Conservation (phyloP, 2,329 filamentous ascomycete species). For the Aspergillus intermedius region DNA sequence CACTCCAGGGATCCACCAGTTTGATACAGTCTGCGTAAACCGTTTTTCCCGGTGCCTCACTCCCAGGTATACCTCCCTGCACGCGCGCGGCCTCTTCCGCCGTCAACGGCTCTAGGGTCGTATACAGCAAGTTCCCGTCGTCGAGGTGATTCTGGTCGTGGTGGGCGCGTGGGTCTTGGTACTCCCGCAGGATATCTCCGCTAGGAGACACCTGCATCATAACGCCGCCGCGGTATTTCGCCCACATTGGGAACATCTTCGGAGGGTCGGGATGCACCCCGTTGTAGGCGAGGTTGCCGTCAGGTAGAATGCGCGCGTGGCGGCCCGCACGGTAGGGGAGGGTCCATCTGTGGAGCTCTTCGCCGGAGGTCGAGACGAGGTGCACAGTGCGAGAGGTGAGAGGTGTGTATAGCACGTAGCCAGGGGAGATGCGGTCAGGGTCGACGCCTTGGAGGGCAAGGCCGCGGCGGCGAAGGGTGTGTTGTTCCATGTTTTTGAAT, state of each 20-base stretch:
- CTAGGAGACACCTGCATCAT: slow-evolving; percentile 38
- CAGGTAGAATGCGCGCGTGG: slow-evolving; percentile 39
- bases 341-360: slow-evolving; percentile 39
- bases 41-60: neutral
- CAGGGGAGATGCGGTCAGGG: slow-evolving; percentile 29
- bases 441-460: slow-evolving; percentile 38
- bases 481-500: slow-evolving; percentile 36
- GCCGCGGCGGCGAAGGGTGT: slow-evolving; percentile 37
- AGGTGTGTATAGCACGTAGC: slow-evolving; percentile 33
- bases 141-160: slow-evolving; percentile 43
- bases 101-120: slow-evolving; percentile 35
- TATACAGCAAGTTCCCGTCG: slow-evolving; percentile 40
- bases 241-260: slow-evolving; percentile 38
- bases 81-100: neutral
- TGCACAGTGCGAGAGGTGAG: neutral
- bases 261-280: slow-evolving; percentile 35
- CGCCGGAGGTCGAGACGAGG: neutral
- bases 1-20: neutral
- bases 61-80: neutral
- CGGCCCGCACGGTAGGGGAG: slow-evolving; percentile 38
- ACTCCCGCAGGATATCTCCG: slow-evolving; percentile 36
- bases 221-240: slow-evolving; percentile 42
- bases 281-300: slow-evolving; percentile 42
- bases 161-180: slow-evolving; percentile 38
- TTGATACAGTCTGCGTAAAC: neutral